Evolutionary conservation across 495 filamentous ascomycete genomes (phyloP).

Genomic region (Echria macrotheca): DNA sequence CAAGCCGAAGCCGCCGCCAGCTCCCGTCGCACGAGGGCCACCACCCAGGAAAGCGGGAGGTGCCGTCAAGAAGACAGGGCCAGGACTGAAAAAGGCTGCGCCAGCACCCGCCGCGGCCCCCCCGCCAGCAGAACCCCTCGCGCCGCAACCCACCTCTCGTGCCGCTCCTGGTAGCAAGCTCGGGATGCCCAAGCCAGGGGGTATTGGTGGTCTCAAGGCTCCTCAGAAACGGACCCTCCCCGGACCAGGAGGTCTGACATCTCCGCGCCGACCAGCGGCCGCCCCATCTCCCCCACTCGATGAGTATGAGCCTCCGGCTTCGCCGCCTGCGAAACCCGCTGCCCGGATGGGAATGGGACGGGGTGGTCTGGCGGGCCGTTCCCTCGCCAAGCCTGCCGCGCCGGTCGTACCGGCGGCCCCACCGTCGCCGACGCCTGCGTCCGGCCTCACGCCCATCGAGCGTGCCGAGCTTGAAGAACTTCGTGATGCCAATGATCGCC

Average conservation of each 20-base stretch:
- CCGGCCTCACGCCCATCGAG: constrained; percentile 65
- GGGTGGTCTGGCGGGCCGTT: constrained; percentile 77
- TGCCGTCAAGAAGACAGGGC: background rate
- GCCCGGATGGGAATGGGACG: constrained; percentile 66
- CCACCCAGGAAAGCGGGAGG: constrained; percentile 41
- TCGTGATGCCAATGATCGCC: constrained; percentile 71
- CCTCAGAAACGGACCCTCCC: constrained; percentile 56
- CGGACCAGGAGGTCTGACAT: constrained; percentile 49
- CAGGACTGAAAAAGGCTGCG: constrained; percentile 29
- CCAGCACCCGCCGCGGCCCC: constrained; percentile 41
- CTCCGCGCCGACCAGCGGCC: constrained; percentile 60
- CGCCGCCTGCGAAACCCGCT: constrained; percentile 34
- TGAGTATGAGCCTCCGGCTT: constrained; percentile 54
- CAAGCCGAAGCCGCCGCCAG: constrained; percentile 76
- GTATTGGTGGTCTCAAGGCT: constrained; percentile 63
- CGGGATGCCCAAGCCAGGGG: constrained; percentile 60
- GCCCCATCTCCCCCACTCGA: constrained; percentile 42
- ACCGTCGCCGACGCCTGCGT: constrained; percentile 45
- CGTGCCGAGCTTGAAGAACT: constrained; percentile 86
- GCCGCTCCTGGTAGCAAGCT: constrained; percentile 56
- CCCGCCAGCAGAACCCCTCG: constrained; percentile 35
- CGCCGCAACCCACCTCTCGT: constrained; percentile 54
- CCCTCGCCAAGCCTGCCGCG: constrained; percentile 70
- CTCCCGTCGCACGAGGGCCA: constrained; percentile 56
- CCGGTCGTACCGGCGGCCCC: constrained; percentile 31